Percentiles rank a stretch among this genome's conserved stretches.
Conservation (phyloP, 2,329 filamentous ascomycete genomes). For the Apiospora malaysiana region DNA sequence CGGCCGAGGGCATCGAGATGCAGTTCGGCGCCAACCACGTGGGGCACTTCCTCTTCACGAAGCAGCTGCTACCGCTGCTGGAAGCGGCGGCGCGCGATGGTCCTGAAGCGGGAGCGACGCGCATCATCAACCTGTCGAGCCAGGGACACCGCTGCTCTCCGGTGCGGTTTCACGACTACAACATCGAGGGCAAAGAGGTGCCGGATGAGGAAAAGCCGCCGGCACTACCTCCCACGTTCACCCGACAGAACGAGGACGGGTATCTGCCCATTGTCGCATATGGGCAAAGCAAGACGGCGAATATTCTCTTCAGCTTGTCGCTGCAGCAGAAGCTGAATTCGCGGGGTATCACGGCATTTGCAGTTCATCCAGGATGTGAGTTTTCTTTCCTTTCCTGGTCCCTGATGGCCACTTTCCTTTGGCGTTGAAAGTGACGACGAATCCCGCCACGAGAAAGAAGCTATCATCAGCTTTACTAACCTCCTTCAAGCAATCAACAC, state of each 20-base stretch:
- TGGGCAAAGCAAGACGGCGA: slow-evolving; percentile 57
- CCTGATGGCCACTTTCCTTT: no score
- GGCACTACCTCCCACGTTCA: slow-evolving; percentile 38
- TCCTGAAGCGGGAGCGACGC: slow-evolving; percentile 35
- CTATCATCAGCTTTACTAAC: slow-evolving; percentile 19
- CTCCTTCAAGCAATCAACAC: slow-evolving; percentile 39
- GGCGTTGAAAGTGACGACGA: neutral
- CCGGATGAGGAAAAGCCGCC: slow-evolving; percentile 41
- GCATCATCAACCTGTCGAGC: slow-evolving; percentile 50
- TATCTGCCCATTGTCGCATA: slow-evolving; percentile 51
- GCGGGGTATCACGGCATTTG: slow-evolving; percentile 45
- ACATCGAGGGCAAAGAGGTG: slow-evolving; percentile 47
- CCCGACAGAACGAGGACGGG: slow-evolving; percentile 39
- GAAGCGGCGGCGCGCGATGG: slow-evolving; percentile 38
- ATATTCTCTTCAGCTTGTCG: slow-evolving; percentile 51
- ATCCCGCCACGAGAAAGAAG: no score
- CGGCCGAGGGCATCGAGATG: slow-evolving; percentile 49
- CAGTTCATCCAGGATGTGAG: slow-evolving; percentile 50
- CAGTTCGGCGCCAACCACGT: slow-evolving; percentile 49
- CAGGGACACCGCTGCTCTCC: slow-evolving; percentile 47
- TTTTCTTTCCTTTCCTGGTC: neutral
- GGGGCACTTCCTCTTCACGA: slow-evolving; percentile 46
- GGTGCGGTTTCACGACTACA: slow-evolving; percentile 52
- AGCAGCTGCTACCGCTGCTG: slow-evolving; percentile 44
- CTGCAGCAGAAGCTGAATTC: slow-evolving; percentile 43